Evolutionary conservation across 306 rosid genomes (phyloP).

Genomic region (Inga laurina): DNA sequence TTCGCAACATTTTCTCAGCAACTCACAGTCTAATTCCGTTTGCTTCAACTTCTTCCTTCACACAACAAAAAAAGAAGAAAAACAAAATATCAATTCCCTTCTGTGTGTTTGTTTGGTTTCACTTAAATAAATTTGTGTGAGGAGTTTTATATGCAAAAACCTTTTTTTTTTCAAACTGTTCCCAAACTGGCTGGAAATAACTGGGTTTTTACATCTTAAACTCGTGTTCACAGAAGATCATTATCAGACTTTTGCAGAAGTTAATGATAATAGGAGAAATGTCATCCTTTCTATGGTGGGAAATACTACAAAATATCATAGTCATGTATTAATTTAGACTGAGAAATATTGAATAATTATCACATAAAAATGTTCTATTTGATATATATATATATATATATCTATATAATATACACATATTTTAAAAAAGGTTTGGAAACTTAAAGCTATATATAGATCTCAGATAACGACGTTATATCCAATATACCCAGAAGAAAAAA

Average conservation of each 20-base stretch:
- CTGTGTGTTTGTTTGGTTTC: neutral
- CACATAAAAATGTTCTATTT: neutral
- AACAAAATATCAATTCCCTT: too few relatives aligned
- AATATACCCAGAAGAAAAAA: neutral
- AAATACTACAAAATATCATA: neutral
- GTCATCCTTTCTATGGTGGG: neutral
- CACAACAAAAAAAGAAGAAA: neutral
- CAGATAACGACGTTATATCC: neutral
- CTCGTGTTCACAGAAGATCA: neutral
- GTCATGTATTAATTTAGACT: neutral
- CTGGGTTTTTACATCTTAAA: neutral
- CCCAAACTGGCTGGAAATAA: neutral
- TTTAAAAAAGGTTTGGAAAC: neutral
- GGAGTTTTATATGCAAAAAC: too few relatives aligned
- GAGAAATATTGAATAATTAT: neutral
- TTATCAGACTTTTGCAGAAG: neutral
- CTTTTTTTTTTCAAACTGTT: too few relatives aligned
- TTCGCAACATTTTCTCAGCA: neutral
- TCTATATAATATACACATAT: too few relatives aligned
- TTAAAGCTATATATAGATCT: neutral
- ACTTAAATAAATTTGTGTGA: too few relatives aligned
- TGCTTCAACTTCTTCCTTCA: slow-evolving; percentile 10
- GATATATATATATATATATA: too few relatives aligned
- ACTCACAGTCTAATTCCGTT: neutral
- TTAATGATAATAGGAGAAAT: neutral